Evolutionary conservation across 208 protist genomes (phyloP).

Genomic region (Histomonas meleagridis): DNA sequence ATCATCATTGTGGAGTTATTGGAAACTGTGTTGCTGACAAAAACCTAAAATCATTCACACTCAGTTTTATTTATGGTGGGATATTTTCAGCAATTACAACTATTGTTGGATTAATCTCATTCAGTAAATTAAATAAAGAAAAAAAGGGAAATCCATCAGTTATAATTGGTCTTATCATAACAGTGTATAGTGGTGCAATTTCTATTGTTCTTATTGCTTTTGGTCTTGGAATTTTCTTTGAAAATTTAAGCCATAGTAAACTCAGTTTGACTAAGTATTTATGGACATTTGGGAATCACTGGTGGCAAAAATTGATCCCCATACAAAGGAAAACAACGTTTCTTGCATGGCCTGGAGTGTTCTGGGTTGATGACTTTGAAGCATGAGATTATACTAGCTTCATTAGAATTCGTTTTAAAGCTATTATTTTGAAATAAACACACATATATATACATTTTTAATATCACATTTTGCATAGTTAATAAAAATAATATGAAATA

Average conservation of each 20-base stretch:
- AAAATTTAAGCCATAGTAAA: neutral
- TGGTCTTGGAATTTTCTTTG: neutral
- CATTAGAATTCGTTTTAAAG: too few species aligned
- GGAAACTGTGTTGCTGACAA: slow-evolving; percentile 16
- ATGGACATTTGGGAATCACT: neutral
- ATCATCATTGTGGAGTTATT: slow-evolving; percentile 29
- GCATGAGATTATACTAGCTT: too few species aligned
- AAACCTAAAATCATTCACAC: neutral
- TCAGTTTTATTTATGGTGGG: neutral
- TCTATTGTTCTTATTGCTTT: neutral
- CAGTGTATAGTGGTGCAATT: neutral
- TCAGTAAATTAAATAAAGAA: neutral
- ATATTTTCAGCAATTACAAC: neutral
- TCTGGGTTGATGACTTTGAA: neutral
- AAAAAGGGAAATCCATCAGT: neutral
- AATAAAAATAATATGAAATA: too few species aligned
- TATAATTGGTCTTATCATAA: neutral
- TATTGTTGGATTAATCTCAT: neutral
- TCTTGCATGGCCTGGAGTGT: neutral
- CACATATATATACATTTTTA: too few species aligned
- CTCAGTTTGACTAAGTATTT: neutral
- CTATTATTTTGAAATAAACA: too few species aligned
- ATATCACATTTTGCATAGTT: too few species aligned
- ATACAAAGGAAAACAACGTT: neutral
- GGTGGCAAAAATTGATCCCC: neutral